Evolutionary conservation across 768 basidiomycete species (phyloP).

Genomic region (Chalciporus pseudorubinellus): DNA sequence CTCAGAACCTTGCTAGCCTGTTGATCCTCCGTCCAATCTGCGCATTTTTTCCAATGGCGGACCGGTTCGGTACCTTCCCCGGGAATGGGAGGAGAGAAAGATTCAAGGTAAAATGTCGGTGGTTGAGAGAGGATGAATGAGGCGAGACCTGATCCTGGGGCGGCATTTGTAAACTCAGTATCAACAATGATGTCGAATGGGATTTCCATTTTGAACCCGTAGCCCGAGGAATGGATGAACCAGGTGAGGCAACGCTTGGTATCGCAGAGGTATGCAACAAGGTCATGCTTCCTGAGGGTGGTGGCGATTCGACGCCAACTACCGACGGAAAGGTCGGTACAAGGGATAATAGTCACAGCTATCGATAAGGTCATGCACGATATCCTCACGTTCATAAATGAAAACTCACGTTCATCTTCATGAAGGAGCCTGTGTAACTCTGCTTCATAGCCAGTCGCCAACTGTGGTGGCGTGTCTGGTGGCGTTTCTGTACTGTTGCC

Average conservation of each 20-base stretch:
- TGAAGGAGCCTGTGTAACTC: constrained; percentile 67
- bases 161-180: constrained; percentile 52
- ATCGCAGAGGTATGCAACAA: constrained; percentile 76
- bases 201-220: constrained; percentile 84
- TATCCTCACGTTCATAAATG: neutral
- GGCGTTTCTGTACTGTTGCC: constrained; percentile 36
- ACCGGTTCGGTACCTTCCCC: constrained; percentile 27
- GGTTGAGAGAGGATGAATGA: constrained; percentile 64
- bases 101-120: constrained; percentile 69
- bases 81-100: constrained; percentile 30
- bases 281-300: constrained; percentile 52
- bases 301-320: constrained; percentile 75
- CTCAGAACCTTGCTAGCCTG: constrained; percentile 64
- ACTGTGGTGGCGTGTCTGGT: constrained; percentile 50
- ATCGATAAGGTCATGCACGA: constrained; percentile 5
- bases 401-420: constrained; percentile 68
- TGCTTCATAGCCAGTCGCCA: constrained; percentile 50
- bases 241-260: constrained; percentile 64
- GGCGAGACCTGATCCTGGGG: constrained; percentile 56
- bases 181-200: constrained; percentile 63
- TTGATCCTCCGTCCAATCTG: constrained; percentile 75
- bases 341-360: constrained; percentile 78
- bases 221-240: constrained; percentile 73
- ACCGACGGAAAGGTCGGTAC: constrained; percentile 71
- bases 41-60: constrained; percentile 60